Base-by-base conservation (phyloP, 1,139 yeast species). In the Suhomyces guaymorum region DNA sequence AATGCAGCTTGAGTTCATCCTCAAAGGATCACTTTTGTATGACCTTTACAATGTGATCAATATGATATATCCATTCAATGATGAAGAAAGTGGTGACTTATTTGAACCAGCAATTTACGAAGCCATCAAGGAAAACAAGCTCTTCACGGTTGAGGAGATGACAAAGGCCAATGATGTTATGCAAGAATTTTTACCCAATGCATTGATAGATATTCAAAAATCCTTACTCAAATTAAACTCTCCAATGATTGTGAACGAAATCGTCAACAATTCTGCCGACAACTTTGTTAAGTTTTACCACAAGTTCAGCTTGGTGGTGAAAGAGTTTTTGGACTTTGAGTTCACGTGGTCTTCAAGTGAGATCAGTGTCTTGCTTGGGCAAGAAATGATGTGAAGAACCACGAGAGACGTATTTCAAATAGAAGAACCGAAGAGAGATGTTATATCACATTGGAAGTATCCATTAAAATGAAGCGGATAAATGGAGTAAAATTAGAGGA, bases 21-120 rank as follows among this genome's bases (percentile, higher is more conserved):
- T 83, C 26, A 59, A 61, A 12, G 72, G 69, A 20, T 72, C 84
- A 22, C 73, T 75, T 0, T 55, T 83, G 23, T 63, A 61, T 16
- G 77, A 82, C 37, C 78, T 75, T 44, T 78, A 69, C 52, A 83
- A 82, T 49, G 59, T 83, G 31, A 63, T 80, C 34, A 80, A 80
- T 47, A 80, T 83, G 84, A 81, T 83, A n/a, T 78, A 78, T 53
- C 83, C 85, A 11, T 59, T 80, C 15, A 74, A 77, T 38, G 80
- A 74, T 29, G 34, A 35, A 7, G 40, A 33, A 15, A 75, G 65
- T 36, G 28, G 28, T 4, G 37, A 33, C 8, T 73, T 66, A 36
- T 75, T 75, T 43, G 80, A 75, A 25, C 68, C 70, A 4, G 58
- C 73, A 13, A 68, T 82, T 49, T 84, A 83, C 54, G 67, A 78